Conservation (phyloP, 2,329 filamentous ascomycete species). For the Cryphonectria naterciae region DNA sequence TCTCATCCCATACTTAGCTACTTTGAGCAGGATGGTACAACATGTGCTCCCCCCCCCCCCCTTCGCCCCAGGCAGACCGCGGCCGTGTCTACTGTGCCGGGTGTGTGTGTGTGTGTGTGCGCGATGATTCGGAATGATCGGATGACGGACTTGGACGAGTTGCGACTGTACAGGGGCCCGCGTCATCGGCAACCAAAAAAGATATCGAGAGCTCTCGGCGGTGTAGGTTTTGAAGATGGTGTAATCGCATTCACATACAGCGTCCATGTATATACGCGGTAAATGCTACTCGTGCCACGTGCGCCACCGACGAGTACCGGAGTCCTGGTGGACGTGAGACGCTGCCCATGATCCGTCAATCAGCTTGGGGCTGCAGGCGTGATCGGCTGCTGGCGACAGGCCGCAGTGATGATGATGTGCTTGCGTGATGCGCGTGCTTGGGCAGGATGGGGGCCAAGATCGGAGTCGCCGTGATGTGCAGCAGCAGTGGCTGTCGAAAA, state of each 20-base stretch:
- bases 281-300: neutral
- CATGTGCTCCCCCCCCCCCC: neutral
- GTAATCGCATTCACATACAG: conserved; percentile 12
- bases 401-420: neutral
- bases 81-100: conserved; percentile 4
- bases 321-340: neutral
- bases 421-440: conserved; percentile 2
- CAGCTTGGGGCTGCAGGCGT: conserved; percentile 12
- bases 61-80: neutral
- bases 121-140: neutral
- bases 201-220: neutral
- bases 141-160: neutral
- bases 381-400: conserved; percentile 1
- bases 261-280: neutral
- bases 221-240: conserved; percentile 15
- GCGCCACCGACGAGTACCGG: conserved; percentile 5
- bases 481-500: conserved; percentile 10
- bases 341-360: conserved; percentile 5
- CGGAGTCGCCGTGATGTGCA: conserved; percentile 27
- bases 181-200: neutral
- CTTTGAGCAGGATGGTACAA: neutral
- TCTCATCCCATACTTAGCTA: neutral
- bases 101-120: neutral
- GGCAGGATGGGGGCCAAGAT: conserved; percentile 18
- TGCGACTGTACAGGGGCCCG: neutral